A percentile compares a stretch with the other conserved stretches of the same genome.
Evolutionary conservation across 2,329 filamentous ascomycete species (phyloP).

Genomic region (Colletotrichum sp.): DNA sequence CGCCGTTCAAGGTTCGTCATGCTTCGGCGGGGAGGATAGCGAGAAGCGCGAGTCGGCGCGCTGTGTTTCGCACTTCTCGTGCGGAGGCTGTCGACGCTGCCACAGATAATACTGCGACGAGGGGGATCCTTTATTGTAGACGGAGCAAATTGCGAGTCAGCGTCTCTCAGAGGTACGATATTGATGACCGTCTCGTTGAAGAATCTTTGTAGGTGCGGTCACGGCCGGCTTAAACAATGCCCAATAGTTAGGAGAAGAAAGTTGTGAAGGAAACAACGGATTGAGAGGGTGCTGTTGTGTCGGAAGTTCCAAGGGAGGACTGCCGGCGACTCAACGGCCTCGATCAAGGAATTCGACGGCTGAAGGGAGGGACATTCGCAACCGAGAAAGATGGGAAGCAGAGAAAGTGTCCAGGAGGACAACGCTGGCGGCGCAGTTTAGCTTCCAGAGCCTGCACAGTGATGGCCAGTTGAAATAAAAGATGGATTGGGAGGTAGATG

Average conservation of each 20-base stretch:
- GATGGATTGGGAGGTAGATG: neutral
- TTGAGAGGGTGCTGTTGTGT: neutral
- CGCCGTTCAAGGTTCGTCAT: slow-evolving; percentile 3
- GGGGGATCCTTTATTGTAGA: neutral
- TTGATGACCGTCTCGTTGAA: neutral
- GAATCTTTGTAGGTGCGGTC: neutral
- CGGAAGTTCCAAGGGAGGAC: neutral
- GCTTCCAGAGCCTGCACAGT: slow-evolving; percentile 2
- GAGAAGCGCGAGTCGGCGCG: neutral
- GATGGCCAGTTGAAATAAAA: neutral
- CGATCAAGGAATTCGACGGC: neutral
- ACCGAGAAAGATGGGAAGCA: neutral
- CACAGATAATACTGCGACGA: neutral
- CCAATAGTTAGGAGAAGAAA: neutral
- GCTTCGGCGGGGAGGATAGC: neutral
- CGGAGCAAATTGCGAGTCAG: neutral
- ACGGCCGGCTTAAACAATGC: neutral
- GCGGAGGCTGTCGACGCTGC: neutral
- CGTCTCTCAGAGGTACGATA: neutral
- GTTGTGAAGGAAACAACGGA: neutral
- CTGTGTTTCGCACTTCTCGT: neutral
- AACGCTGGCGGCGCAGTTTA: neutral
- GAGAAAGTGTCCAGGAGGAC: neutral
- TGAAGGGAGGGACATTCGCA: neutral
- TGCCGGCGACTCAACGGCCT: neutral